phyloP scores from a whole-genome alignment of 306 rosid genomes.

The Urtica urens region DNA sequence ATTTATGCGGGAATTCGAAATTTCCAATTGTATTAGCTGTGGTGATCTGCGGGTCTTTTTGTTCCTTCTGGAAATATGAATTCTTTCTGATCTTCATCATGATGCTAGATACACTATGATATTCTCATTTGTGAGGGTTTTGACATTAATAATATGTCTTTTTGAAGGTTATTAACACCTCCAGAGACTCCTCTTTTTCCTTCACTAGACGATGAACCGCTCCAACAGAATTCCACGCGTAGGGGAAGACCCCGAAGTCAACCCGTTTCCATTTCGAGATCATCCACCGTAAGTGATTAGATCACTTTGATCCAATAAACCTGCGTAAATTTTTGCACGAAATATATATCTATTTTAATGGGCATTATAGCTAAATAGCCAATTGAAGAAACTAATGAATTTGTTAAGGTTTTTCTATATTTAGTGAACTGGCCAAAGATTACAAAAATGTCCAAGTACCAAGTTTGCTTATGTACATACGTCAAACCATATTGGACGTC shows the following conservation, averaged over 20 bases:
- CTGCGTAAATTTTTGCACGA: constrained; percentile 10
- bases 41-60: constrained; percentile 1
- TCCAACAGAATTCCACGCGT: constrained; percentile 22
- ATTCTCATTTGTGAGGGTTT: constrained; percentile 5
- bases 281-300: constrained; percentile 52
- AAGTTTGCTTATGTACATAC: too few relatives aligned
- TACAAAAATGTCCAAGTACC: too few relatives aligned
- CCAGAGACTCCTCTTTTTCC: constrained; percentile 85
- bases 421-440: too few relatives aligned
- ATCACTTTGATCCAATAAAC: constrained; percentile 10
- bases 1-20: constrained; percentile 10
- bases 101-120: neutral
- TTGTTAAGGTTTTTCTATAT: too few relatives aligned
- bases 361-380: too few relatives aligned
- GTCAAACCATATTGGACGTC: too few relatives aligned
- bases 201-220: constrained; percentile 64
- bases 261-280: constrained; percentile 79
- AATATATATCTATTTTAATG: constrained; percentile 8
- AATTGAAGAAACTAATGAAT: too few relatives aligned
- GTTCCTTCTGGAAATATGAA: neutral
- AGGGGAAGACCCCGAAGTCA: constrained; percentile 79
- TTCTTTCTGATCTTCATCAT: neutral
- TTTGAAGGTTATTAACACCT: constrained; percentile 67
- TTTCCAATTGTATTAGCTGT: constrained; percentile 3
- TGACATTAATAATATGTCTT: constrained; percentile 10